Conservation (phyloP, 2,329 filamentous ascomycete species). For the Stagonosporopsis vannaccii region DNA sequence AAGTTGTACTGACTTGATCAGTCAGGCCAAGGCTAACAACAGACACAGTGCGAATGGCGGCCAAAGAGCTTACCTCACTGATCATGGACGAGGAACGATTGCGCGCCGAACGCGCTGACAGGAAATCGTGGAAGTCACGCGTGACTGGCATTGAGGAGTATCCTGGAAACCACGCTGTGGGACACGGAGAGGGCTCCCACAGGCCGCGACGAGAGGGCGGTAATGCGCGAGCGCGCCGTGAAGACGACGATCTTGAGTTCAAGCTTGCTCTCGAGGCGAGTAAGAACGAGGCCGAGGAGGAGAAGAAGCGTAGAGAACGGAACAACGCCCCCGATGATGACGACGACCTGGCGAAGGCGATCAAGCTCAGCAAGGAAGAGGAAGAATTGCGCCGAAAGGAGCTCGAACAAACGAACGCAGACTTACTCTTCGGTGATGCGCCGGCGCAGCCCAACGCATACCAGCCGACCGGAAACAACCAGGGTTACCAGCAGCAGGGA, state of each 20-base stretch:
- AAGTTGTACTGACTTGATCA: constrained; percentile 43
- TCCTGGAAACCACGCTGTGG: constrained; percentile 51
- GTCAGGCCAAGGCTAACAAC: constrained; percentile 23
- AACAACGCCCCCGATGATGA: constrained; percentile 62
- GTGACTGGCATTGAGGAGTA: constrained; percentile 92
- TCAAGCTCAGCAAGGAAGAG: constrained; percentile 92
- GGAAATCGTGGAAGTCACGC: constrained; percentile 95
- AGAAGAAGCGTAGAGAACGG: constrained; percentile 72
- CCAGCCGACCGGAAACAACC: constrained; percentile 89
- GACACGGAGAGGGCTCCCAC: constrained; percentile 45
- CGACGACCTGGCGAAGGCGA: constrained; percentile 91
- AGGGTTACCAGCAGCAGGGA: constrained; percentile 96
- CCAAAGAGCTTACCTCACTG: constrained; percentile 91
- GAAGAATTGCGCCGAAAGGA: constrained; percentile 87
- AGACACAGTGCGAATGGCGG: constrained; percentile 87
- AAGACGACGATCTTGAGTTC: constrained; percentile 87
- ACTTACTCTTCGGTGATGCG: constrained; percentile 86
- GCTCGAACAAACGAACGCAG: constrained; percentile 83
- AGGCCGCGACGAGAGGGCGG: constrained; percentile 50
- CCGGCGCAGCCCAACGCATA: constrained; percentile 70
- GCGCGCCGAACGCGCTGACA: constrained; percentile 86
- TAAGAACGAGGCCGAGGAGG: constrained; percentile 93
- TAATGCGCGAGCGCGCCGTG: constrained; percentile 56
- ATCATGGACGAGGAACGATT: constrained; percentile 94
- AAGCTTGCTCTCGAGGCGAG: constrained; percentile 91